Conservation (phyloP, 2,329 filamentous ascomycete genomes). For the Talaromyces sp. region DNA sequence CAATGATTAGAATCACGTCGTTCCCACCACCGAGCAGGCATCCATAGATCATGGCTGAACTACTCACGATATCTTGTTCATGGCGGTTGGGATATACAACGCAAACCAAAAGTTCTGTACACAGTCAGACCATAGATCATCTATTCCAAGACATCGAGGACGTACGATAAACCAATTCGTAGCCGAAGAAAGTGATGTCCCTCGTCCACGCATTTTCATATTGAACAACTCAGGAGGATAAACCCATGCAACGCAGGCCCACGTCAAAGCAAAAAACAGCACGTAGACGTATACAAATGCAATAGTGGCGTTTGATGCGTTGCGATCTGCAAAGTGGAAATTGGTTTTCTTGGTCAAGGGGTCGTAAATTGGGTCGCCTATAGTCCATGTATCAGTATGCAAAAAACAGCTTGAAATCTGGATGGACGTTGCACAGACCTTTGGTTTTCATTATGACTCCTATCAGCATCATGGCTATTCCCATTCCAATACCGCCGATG, state of each 20-base stretch:
- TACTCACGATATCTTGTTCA: slow-evolving; percentile 22
- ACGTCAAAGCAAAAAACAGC: slow-evolving; percentile 25
- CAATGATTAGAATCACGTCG: background rate
- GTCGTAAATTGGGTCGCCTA: slow-evolving; percentile 19
- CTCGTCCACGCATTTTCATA: slow-evolving; percentile 20
- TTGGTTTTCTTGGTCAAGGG: slow-evolving; percentile 22
- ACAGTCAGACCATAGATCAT: background rate
- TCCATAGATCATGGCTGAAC: background rate
- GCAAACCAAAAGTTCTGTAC: slow-evolving; percentile 24
- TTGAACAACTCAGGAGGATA: slow-evolving; percentile 23
- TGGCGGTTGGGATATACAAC: slow-evolving; percentile 23
- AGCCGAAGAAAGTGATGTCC: slow-evolving; percentile 22
- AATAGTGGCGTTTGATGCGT: slow-evolving; percentile 21
- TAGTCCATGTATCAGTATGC: background rate
- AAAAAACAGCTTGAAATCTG: background rate
- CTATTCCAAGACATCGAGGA: background rate
- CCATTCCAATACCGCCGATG: slow-evolving; percentile 24
- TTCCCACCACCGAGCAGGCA: no score
- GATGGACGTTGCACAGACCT: slow-evolving; percentile 9
- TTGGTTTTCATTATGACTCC: slow-evolving; percentile 26
- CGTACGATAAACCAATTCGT: slow-evolving; percentile 27
- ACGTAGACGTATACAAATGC: slow-evolving; percentile 29
- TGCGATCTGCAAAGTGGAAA: slow-evolving; percentile 18
- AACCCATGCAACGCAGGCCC: slow-evolving; percentile 24
- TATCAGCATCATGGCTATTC: slow-evolving; percentile 25